These are phyloP conservation scores for Phlebopus sp. DNA, from an alignment of 1,284 basidiomycete species.

Conservation along the genomic window DNA sequence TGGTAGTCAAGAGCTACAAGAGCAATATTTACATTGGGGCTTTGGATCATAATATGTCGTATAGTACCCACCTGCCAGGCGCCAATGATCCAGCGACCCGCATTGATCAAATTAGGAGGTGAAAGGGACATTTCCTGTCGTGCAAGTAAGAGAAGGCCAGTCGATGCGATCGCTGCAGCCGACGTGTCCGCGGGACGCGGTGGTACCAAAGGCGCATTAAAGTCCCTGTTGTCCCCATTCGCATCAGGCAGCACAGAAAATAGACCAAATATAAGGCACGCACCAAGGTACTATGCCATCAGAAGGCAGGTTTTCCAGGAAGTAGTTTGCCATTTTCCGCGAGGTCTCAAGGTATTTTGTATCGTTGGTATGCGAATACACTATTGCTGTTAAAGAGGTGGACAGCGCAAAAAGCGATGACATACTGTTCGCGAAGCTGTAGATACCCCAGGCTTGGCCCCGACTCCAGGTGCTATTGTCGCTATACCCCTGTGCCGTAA, in stretches of 20 bases:
- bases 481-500: constrained; percentile 45
- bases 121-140: constrained; percentile 34
- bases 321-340: constrained; percentile 41
- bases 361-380: constrained; percentile 42
- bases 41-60: neutral
- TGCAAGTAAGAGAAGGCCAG: constrained; percentile 41
- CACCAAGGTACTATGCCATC: constrained; percentile 45
- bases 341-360: constrained; percentile 42
- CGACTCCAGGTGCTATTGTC: constrained; percentile 49
- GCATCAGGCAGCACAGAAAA: neutral
- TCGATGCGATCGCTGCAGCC: constrained; percentile 42
- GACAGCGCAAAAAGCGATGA: neutral
- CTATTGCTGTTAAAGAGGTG: constrained; percentile 19
- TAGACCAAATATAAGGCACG: constrained; percentile 1
- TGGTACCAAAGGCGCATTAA: constrained; percentile 41
- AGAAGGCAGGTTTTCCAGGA: constrained; percentile 37
- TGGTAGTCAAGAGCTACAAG: constrained; percentile 35
- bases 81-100: constrained; percentile 33
- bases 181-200: constrained; percentile 45
- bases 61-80: constrained; percentile 36
- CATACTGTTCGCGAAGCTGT: constrained; percentile 47
- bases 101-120: constrained; percentile 28
- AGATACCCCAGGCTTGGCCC: constrained; percentile 50
- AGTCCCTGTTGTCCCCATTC: constrained; percentile 36
- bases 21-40: neutral